phyloP scores from a whole-genome alignment of 345 rosid genomes.

The Triadica sebifera region DNA sequence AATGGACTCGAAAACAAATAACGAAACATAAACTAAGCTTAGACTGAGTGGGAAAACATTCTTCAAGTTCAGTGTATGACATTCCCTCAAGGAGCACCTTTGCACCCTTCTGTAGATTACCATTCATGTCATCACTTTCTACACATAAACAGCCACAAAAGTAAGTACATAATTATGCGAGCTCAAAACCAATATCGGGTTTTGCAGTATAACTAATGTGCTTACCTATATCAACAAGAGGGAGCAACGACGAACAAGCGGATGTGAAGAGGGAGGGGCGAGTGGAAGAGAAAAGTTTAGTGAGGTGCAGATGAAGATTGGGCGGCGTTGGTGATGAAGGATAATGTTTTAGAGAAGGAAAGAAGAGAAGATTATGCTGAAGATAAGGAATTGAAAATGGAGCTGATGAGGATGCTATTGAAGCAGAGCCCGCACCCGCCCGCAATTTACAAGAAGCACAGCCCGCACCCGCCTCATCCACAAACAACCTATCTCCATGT shows the following conservation, averaged over 20 bases:
- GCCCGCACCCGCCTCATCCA: constrained; percentile 44
- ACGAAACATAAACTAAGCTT: background rate
- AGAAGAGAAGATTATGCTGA: constrained; percentile 5
- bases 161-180: background rate
- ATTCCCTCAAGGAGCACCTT: constrained; percentile 72
- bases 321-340: background rate
- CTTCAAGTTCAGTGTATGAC: constrained; percentile 67
- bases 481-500: constrained; percentile 42
- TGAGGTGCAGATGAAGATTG: background rate
- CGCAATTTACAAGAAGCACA: constrained; percentile 7
- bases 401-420: constrained; percentile 11
- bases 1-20: background rate
- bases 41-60: constrained; percentile 20
- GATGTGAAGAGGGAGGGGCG: constrained; percentile 25
- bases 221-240: constrained; percentile 18
- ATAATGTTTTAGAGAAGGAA: constrained; percentile 9
- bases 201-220: background rate
- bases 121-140: constrained; percentile 20
- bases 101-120: constrained; percentile 22
- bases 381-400: background rate
- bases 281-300: constrained; percentile 22
- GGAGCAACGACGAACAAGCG: constrained; percentile 23
- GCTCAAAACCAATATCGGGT: background rate
- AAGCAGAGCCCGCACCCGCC: constrained; percentile 31
- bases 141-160: background rate